Evolutionary conservation across 768 basidiomycete species (phyloP).

Genomic region (Macrolepiota albuminosa): DNA sequence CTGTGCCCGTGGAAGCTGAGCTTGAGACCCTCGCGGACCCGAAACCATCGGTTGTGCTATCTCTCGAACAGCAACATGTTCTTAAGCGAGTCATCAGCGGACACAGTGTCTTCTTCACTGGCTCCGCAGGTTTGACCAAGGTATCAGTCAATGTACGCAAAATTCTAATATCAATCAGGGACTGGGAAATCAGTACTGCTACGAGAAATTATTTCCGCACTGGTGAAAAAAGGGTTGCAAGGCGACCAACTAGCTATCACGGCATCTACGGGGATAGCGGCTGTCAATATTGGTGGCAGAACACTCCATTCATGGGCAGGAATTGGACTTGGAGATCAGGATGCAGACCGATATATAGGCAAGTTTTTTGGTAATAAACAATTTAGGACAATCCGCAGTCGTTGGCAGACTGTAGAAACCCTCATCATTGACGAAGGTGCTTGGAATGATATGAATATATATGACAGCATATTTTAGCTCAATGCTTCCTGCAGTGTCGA

Average conservation of each 20-base stretch:
- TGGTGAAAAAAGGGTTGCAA: slow-evolving; percentile 23
- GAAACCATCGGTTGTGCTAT: slow-evolving; percentile 30
- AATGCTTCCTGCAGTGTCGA: slow-evolving; percentile 56
- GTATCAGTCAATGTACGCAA: neutral
- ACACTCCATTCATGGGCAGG: slow-evolving; percentile 85
- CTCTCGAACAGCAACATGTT: slow-evolving; percentile 47
- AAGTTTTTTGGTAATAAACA: slow-evolving; percentile 45
- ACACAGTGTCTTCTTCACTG: slow-evolving; percentile 78
- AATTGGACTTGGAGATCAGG: slow-evolving; percentile 66
- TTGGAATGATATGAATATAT: slow-evolving; percentile 15
- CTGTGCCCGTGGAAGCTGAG: neutral
- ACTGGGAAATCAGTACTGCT: slow-evolving; percentile 85
- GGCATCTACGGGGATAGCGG: slow-evolving; percentile 75
- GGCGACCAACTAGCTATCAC: slow-evolving; percentile 53
- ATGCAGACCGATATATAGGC: slow-evolving; percentile 42
- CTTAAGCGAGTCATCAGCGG: slow-evolving; percentile 51
- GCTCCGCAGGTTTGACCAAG: slow-evolving; percentile 60
- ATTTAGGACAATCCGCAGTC: slow-evolving; percentile 34
- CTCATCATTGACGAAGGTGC: slow-evolving; percentile 85
- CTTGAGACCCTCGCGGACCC: neutral
- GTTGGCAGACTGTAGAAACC: slow-evolving; percentile 60
- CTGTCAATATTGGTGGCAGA: slow-evolving; percentile 78
- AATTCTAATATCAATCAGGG: slow-evolving; percentile 28
- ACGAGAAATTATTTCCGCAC: slow-evolving; percentile 60
- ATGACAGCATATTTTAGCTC: neutral